Evolutionary conservation across 1,284 basidiomycete species (phyloP).

Genomic region (Cryptococcus amylolentus): DNA sequence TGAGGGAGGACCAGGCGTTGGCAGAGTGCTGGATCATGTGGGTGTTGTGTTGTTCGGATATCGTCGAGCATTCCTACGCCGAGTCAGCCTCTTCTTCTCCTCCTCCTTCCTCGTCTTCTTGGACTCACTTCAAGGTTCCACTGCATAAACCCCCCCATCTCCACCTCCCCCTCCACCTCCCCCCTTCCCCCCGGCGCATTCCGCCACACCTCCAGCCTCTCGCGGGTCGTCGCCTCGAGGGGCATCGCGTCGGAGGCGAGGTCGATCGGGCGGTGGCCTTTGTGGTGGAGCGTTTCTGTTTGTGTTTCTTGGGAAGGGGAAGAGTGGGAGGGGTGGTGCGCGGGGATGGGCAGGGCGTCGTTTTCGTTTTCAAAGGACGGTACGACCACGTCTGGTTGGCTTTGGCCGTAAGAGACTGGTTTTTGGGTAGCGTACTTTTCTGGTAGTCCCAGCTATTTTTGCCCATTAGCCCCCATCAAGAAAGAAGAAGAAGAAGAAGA

Average conservation of each 20-base stretch:
- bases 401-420: background rate
- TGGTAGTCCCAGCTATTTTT: background rate
- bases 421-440: background rate
- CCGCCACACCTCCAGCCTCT: slow-evolving; percentile 50
- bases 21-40: slow-evolving; percentile 45
- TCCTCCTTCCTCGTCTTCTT: too few relatives aligned
- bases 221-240: slow-evolving; percentile 40
- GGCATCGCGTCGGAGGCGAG: slow-evolving; percentile 47
- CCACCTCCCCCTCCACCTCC: slow-evolving; percentile 39
- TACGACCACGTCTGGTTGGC: background rate
- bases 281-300: background rate
- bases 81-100: background rate
- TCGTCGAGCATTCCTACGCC: slow-evolving; percentile 37
- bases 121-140: slow-evolving; percentile 47
- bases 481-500: background rate
- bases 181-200: slow-evolving; percentile 48
- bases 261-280: slow-evolving; percentile 30
- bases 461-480: background rate
- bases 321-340: background rate
- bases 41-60: slow-evolving; percentile 44
- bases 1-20: slow-evolving; percentile 45
- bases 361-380: background rate
- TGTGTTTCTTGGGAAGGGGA: too few relatives aligned
- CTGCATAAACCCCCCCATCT: slow-evolving; percentile 45
- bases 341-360: background rate